A percentile compares a stretch with the other conserved stretches of the same genome.
phyloP scores from a whole-genome alignment of 2,329 filamentous ascomycete genomes.

The Xylariales sp. region DNA sequence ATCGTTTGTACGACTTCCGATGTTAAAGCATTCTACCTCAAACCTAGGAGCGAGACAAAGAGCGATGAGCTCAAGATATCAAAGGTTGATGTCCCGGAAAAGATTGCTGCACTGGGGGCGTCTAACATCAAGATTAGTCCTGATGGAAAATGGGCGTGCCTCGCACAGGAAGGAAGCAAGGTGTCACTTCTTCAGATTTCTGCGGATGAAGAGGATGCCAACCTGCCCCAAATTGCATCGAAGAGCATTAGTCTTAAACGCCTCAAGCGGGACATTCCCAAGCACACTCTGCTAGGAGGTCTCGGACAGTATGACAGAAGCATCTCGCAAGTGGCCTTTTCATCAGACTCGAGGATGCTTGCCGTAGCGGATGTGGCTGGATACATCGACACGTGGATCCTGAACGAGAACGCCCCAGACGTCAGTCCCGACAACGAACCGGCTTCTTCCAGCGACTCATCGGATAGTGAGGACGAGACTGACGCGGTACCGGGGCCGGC shows the following conservation, averaged over 20 bases:
- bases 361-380: slow-evolving; percentile 79
- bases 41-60: slow-evolving; percentile 43
- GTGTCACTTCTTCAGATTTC: slow-evolving; percentile 49
- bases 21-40: slow-evolving; percentile 73
- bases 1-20: slow-evolving; percentile 71
- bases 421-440: slow-evolving; percentile 26
- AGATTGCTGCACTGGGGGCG: slow-evolving; percentile 59
- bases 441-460: slow-evolving; percentile 32
- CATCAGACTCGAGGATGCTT: slow-evolving; percentile 72
- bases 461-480: slow-evolving; percentile 36
- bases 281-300: slow-evolving; percentile 56
- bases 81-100: slow-evolving; percentile 61
- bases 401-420: slow-evolving; percentile 41
- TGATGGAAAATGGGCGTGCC: slow-evolving; percentile 64
- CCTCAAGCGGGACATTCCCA: slow-evolving; percentile 49
- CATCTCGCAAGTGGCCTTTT: slow-evolving; percentile 73
- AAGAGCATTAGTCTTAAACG: slow-evolving; percentile 45
- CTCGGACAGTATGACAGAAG: slow-evolving; percentile 73
- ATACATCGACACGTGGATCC: slow-evolving; percentile 80
- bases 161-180: slow-evolving; percentile 57
- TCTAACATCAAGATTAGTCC: slow-evolving; percentile 66
- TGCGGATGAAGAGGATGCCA: slow-evolving; percentile 22
- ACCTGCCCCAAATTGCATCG: slow-evolving; percentile 36
- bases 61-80: slow-evolving; percentile 64
- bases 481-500: slow-evolving; percentile 29